Evolutionary conservation across 1,139 yeast species (phyloP).

Genomic region (Yamadazyma aaseri): DNA sequence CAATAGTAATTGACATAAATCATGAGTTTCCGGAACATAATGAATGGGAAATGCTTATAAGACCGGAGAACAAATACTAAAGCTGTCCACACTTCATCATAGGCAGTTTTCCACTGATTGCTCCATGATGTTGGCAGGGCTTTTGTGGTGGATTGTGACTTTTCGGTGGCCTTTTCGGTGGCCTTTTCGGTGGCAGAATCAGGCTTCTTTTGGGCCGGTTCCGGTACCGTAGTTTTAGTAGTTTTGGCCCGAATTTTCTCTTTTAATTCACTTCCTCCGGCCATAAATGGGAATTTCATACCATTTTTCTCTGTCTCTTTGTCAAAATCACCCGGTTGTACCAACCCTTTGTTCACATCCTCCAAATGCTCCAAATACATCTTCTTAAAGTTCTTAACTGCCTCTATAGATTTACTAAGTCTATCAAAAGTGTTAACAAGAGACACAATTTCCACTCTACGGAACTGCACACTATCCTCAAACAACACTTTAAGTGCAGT

Average conservation of each 20-base stretch:
- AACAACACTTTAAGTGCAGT: constrained; percentile 89
- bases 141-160: constrained; percentile 3
- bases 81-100: constrained; percentile 60
- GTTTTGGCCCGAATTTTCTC: constrained; percentile 9
- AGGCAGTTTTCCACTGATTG: constrained; percentile 38
- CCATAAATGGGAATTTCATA: constrained; percentile 42
- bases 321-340: constrained; percentile 45
- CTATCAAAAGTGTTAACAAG: constrained; percentile 90
- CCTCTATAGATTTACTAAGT: constrained; percentile 76
- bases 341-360: constrained; percentile 40
- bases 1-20: constrained; percentile 57
- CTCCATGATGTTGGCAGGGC: constrained; percentile 6
- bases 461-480: constrained; percentile 62
- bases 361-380: constrained; percentile 48
- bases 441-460: constrained; percentile 87
- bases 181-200: constrained; percentile 3
- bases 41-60: constrained; percentile 68
- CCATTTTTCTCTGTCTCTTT: constrained; percentile 28
- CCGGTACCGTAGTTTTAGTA: constrained; percentile 5
- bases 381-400: constrained; percentile 68
- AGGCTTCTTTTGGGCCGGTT: constrained; percentile 7
- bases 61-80: constrained; percentile 63
- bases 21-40: constrained; percentile 51
- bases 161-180: constrained; percentile 5
- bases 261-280: constrained; percentile 14